Conservation (phyloP, 2,329 filamentous ascomycete species). For the Cryphonectria nitschkei region DNA sequence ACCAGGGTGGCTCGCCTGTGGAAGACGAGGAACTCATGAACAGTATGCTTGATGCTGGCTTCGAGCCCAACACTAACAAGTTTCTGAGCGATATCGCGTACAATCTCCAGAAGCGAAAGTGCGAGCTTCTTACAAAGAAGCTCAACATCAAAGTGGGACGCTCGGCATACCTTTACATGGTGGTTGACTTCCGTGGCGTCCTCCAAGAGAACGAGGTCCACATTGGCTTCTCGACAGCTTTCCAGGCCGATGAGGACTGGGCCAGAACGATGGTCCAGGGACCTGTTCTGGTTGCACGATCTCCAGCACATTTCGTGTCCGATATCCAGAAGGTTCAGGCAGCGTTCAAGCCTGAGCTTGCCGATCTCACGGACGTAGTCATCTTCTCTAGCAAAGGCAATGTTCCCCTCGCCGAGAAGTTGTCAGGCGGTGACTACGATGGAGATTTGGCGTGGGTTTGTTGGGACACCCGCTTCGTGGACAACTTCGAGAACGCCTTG, state of each 20-base stretch:
- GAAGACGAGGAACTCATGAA: constrained; percentile 55
- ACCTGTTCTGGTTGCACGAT: constrained; percentile 66
- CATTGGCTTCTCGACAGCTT: constrained; percentile 69
- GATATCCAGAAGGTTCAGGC: constrained; percentile 72
- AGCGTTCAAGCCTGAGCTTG: constrained; percentile 62
- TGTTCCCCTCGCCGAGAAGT: constrained; percentile 66
- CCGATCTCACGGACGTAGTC: constrained; percentile 75
- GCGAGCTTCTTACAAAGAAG: constrained; percentile 55
- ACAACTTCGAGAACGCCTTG: constrained; percentile 67
- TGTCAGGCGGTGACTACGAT: constrained; percentile 82
- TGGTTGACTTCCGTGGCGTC: constrained; percentile 66
- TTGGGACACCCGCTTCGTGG: constrained; percentile 69
- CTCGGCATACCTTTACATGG: constrained; percentile 67
- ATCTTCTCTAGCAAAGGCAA: constrained; percentile 72
- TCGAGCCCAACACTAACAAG: constrained; percentile 52
- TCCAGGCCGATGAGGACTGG: constrained; percentile 58
- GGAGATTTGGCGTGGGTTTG: constrained; percentile 79
- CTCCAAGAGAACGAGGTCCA: constrained; percentile 70
- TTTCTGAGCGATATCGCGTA: constrained; percentile 54
- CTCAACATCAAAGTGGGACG: constrained; percentile 64
- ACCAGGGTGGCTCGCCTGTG: constrained; percentile 54
- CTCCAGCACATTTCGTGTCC: constrained; percentile 69
- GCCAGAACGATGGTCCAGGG: constrained; percentile 58
- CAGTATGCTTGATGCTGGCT: constrained; percentile 63
- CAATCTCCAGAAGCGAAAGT: constrained; percentile 54